Evolutionary conservation across 176 grass and related monocot genomes (phyloP), one percentile per base, ranked within the genome.

Genomic region (Cenchrus fungigraminus): DNA sequence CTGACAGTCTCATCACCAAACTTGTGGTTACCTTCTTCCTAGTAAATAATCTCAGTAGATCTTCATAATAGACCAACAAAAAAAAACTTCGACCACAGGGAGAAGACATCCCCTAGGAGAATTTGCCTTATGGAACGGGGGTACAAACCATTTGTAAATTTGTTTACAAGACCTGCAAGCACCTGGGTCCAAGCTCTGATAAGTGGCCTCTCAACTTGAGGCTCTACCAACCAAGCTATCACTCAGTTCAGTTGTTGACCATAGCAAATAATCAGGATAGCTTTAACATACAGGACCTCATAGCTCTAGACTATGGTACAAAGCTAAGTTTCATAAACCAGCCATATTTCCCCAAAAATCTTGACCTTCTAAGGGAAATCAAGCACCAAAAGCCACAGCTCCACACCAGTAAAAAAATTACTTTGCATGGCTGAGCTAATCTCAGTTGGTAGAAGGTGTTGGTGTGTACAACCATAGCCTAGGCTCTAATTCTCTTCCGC

Each of bases 181-280:
- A 72, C 44, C 69, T 28, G 25, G 69, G 45, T 72, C 49, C 69
- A 28, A 72, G 6, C 45, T 73, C 25, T 12, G 45, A 44, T 49
- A 44, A 2, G 68, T 16, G 20, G 67, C 16, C 16, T 45, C 44
- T 28, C 10, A 71, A 71, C 44, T 71, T 9, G 68, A 71, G 43
- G 2, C 20, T 47, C 42, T 10, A 71, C 43, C n/a, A 47, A 71
- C 68, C 45, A 12, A 28, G 69, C 12, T 72, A 72, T 50, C 25
- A 6, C 20, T 72, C 69, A 29, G 69, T 8, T 72, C 45, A 40
- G 37, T 40, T 40, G 37, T 50, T 71, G 43, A 49, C 20, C n/a
- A 2, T 72, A 67, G 16, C 49, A 84, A 84, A 74, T 40, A 66
- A 65, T 17, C 7, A 67, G 6, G 82, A 76, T 76, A 84, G 14